These are phyloP conservation scores for Boletus huronensis DNA, from an alignment of 768 basidiomycete genomes.

Conservation along the genomic window DNA sequence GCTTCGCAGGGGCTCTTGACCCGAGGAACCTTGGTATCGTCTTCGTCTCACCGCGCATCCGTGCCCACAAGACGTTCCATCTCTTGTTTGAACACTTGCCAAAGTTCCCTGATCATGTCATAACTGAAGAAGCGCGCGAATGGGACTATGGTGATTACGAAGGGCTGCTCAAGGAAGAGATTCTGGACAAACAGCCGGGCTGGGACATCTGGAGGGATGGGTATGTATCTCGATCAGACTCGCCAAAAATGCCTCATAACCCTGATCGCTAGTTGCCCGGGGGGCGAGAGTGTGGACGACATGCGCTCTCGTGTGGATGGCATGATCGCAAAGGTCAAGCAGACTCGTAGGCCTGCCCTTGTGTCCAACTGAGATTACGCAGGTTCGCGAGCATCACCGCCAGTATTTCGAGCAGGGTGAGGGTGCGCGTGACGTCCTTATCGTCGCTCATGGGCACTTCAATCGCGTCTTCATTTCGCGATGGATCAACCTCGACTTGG, in stretches of 20 bases:
- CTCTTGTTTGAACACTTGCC: constrained; percentile 60
- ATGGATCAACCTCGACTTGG: constrained; percentile 71
- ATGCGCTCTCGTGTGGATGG: constrained; percentile 78
- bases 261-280: constrained; percentile 61
- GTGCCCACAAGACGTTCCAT: constrained; percentile 85
- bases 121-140: constrained; percentile 69
- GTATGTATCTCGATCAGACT: constrained; percentile 34
- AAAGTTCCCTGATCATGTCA: constrained; percentile 46
- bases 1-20: constrained; percentile 62
- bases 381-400: constrained; percentile 74
- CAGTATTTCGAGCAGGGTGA: constrained; percentile 64
- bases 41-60: constrained; percentile 81
- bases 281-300: constrained; percentile 78
- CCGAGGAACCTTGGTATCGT: constrained; percentile 72
- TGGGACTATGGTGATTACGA: constrained; percentile 96
- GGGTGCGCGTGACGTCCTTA: constrained; percentile 73
- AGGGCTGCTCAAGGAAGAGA: constrained; percentile 77
- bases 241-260: not conserved
- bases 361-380: constrained; percentile 6
- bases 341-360: constrained; percentile 2
- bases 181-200: constrained; percentile 50
- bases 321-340: constrained; percentile 64
- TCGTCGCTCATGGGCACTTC: constrained; percentile 88
- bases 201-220: constrained; percentile 91
- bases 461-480: constrained; percentile 74